phyloP scores from a whole-genome alignment of 2,329 filamentous ascomycete species.

The Fusarium sp. region DNA sequence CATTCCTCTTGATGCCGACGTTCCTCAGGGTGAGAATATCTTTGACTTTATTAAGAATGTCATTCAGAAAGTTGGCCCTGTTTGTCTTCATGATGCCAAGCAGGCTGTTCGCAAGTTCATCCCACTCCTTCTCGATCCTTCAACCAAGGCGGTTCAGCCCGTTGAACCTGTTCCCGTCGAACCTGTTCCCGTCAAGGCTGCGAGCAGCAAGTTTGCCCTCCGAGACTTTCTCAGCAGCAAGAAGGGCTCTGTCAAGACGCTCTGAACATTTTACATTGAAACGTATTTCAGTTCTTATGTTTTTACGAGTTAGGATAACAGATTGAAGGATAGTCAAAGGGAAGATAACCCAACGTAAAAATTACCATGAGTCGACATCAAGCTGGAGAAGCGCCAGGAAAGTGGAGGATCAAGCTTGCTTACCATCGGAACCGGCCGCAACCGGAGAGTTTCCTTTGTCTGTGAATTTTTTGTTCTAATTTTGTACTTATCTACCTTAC shows the following conservation, averaged over 20 bases:
- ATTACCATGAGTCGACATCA: not conserved
- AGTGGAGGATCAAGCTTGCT: not conserved
- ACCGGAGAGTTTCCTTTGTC: conserved; percentile 3
- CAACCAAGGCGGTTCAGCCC: not conserved
- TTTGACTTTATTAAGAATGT: conserved; percentile 34
- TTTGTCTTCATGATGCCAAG: conserved; percentile 17
- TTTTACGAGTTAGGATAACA: not conserved
- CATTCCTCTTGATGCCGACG: not conserved
- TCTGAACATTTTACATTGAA: not conserved
- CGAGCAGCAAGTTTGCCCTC: conserved; percentile 8
- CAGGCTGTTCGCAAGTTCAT: conserved; percentile 25
- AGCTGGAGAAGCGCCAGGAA: not conserved
- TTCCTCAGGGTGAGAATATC: not conserved
- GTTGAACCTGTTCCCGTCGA: not conserved
- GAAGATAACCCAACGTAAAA: conserved; percentile 1
- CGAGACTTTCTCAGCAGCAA: conserved; percentile 16
- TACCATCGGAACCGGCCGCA: not conserved
- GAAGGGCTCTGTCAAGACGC: not conserved
- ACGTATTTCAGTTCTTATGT: not conserved
- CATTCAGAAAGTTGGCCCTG: conserved; percentile 12
- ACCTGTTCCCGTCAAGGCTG: not conserved
- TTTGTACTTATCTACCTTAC: not conserved
- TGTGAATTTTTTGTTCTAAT: not conserved
- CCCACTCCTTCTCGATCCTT: conserved; percentile 7
- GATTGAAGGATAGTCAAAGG: not conserved